Evolutionary conservation across 352 stramenopile genomes (phyloP).

Genomic region (Globisporangium paroecandrum): DNA sequence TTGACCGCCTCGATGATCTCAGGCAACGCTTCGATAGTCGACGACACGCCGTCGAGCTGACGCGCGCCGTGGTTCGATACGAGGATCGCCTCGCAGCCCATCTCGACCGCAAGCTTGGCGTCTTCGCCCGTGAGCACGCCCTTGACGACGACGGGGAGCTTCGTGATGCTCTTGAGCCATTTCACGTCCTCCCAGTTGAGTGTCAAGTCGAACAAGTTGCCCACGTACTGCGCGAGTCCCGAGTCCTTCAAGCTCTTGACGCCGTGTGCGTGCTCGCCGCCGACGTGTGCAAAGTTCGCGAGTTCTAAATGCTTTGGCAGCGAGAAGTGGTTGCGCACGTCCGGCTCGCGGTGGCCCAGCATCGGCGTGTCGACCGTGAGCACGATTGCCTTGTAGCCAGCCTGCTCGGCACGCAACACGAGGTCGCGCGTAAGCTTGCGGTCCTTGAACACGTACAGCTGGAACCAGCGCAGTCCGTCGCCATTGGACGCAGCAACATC

Average conservation of each 20-base stretch:
- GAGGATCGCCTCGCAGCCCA: conserved; percentile 90
- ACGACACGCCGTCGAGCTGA: conserved; percentile 87
- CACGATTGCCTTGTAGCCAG: conserved; percentile 94
- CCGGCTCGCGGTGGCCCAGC: conserved; percentile 93
- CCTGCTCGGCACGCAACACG: conserved; percentile 86
- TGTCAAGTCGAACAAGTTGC: conserved; percentile 90
- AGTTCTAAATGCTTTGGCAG: conserved; percentile 68
- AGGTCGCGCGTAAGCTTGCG: conserved; percentile 90
- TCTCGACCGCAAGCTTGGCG: conserved; percentile 84
- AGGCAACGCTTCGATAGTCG: conserved; percentile 90
- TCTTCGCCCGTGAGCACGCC: conserved; percentile 93
- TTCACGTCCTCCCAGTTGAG: conserved; percentile 93
- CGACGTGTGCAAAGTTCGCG: conserved; percentile 42
- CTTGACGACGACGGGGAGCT: conserved; percentile 92
- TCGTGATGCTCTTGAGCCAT: conserved; percentile 90
- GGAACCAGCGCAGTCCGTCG: conserved; percentile 90
- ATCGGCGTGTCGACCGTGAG: conserved; percentile 95
- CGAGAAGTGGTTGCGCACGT: conserved; percentile 93
- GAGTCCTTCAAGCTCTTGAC: conserved; percentile 51
- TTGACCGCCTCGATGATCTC: conserved; percentile 88
- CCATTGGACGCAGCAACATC: conserved; percentile 57
- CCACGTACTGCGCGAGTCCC: conserved; percentile 47
- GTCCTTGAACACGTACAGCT: conserved; percentile 97
- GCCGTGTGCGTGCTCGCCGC: conserved; percentile 59
- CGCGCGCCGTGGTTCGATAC: conserved; percentile 94